Evolutionary conservation across 352 stramenopile species (phyloP), one percentile per base, ranked within the genome.

Genomic region (Pythium grandisporangium): DNA sequence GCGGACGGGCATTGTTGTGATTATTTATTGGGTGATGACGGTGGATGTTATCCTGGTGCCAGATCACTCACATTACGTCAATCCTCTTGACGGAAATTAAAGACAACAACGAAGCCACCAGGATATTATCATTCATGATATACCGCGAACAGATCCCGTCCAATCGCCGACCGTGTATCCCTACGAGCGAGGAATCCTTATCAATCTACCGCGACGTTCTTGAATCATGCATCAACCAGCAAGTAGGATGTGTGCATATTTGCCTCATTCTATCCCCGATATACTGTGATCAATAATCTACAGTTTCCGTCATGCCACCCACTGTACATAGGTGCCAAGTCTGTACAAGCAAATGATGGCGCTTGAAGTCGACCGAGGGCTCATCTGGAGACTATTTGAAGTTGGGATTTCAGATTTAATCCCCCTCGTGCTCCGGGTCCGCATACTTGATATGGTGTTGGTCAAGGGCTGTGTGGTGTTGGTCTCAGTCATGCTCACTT

Each of bases 91-190:
- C 58, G 13, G 63, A 79, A 42, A 55, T 75, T 33, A 49, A 43
- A 4, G 12, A 45, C 27, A 69, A 64, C 30, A 39, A 45, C 4
- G 66, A 79, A 19, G 54, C 56, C 37, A 53, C 41, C 42, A 72
- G 68, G 30, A 42, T 79, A 4, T 36, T 79, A 11, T 65, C 63
- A 0, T 75, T 79, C 37, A 55, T 79, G 17, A 35, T 79, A 1
- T 79, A 74, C 49, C 59, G 66, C 5, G 66, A 79, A 25, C 63
- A 74, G 37, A 64, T 65, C 23, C 41, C 60, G 30, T 63, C 60
- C 11, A 74, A 79, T 44, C 44, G 51, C 6, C 58, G 61, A 7
- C 45, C 63, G 10, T 72, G 63, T 27, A 70, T 75, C 20, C 60
- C 66, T 4, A 64, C 53, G 11, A 60, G 60, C 8, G 43, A 30